Conservation (phyloP, 2,329 filamentous ascomycete genomes). For the Pseudomassariella vexata region DNA sequence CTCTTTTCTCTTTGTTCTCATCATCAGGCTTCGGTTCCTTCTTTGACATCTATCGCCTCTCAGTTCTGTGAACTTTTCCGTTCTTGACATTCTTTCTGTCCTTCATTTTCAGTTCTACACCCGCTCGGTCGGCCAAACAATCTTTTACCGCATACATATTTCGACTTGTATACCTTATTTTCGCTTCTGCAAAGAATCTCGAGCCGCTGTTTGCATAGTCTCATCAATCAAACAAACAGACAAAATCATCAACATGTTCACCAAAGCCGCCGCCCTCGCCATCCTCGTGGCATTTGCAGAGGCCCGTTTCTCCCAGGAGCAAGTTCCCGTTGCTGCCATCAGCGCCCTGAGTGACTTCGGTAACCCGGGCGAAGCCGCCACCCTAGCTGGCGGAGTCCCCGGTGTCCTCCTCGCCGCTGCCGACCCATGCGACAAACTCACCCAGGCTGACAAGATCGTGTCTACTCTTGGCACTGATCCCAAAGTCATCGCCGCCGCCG, state of each 20-base stretch:
- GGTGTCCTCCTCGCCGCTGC: conserved; percentile 58
- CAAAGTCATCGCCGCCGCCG: conserved; percentile 56
- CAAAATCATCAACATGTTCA: conserved; percentile 32
- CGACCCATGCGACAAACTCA: conserved; percentile 62
- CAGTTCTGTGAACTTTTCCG: conserved; percentile 33
- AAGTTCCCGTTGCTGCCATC: conserved; percentile 50
- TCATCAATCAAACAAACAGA: conserved; percentile 8
- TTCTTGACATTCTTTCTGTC: conserved; percentile 25
- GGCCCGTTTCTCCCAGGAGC: conserved; percentile 60
- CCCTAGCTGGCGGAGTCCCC: conserved; percentile 57
- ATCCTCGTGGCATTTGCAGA: conserved; percentile 37
- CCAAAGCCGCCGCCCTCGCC: conserved; percentile 33
- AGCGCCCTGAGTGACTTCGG: conserved; percentile 48
- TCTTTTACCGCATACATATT: conserved; percentile 1
- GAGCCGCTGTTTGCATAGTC: conserved; percentile 5
- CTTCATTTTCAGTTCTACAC: conserved; percentile 17
- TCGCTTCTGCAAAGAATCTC: conserved; percentile 5
- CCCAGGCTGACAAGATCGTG: conserved; percentile 60
- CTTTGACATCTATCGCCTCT: conserved; percentile 18
- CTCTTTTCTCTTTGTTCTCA: conserved; percentile 10
- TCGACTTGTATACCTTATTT: conserved; percentile 2
- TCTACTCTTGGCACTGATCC: conserved; percentile 52
- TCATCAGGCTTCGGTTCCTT: conserved; percentile 12
- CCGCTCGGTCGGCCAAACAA: conserved; percentile 21
- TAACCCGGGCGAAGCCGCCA: conserved; percentile 53